phyloP scores from a whole-genome alignment of 2,329 filamentous ascomycete species.

The Pyricularia sp. region DNA sequence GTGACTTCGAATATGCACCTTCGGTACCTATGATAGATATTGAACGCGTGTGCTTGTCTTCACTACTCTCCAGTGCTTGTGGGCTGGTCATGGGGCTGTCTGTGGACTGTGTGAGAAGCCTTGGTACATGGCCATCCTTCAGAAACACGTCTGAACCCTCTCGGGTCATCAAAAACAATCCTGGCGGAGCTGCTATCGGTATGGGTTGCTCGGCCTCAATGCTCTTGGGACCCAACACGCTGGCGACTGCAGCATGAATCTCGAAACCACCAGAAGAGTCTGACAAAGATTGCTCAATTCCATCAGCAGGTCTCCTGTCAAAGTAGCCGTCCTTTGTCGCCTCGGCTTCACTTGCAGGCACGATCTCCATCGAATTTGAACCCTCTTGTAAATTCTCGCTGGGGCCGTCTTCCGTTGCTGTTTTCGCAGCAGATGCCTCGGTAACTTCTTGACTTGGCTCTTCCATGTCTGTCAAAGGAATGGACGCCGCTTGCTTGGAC shows the following conservation, averaged over 20 bases:
- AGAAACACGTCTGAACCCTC: constrained; percentile 16
- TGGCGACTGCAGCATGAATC: constrained; percentile 14
- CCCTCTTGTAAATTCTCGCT: background rate
- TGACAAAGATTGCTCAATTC: constrained; percentile 9
- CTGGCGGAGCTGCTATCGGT: constrained; percentile 11
- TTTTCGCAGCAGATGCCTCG: background rate
- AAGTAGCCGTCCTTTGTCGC: constrained; percentile 14
- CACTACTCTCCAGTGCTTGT: background rate
- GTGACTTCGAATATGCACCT: background rate
- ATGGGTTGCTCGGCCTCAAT: constrained; percentile 7
- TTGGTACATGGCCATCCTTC: constrained; percentile 19
- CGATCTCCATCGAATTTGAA: background rate
- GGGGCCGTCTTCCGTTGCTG: background rate
- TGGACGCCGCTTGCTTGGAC: background rate
- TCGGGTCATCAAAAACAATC: constrained; percentile 18
- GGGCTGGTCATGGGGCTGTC: constrained; percentile 20
- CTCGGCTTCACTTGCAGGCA: background rate
- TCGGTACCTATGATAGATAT: background rate
- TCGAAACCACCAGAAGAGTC: constrained; percentile 9
- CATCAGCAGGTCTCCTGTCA: constrained; percentile 11
- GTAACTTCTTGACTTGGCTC: background rate
- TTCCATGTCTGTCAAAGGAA: background rate
- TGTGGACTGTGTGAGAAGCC: constrained; percentile 18
- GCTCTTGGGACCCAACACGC: constrained; percentile 9
- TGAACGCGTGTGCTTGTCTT: background rate